Conservation (phyloP, 768 basidiomycete species). For the Boletus bicolor region DNA sequence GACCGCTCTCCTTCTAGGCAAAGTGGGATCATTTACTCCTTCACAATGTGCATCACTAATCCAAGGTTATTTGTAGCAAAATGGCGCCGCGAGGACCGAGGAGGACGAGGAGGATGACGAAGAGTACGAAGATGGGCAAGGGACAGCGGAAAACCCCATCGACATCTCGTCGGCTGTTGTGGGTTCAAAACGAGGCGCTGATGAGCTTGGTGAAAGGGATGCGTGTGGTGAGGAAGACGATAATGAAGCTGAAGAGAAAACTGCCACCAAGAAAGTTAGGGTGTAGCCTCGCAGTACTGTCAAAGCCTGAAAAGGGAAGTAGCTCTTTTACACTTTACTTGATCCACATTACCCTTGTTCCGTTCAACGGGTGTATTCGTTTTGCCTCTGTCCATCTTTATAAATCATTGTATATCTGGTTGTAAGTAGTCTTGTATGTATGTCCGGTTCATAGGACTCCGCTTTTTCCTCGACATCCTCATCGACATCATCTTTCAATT, state of each 20-base stretch:
- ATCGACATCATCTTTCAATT: not conserved
- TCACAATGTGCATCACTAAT: not conserved
- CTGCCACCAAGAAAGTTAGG: constrained; percentile 23
- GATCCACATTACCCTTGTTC: not conserved
- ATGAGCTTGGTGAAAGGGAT: constrained; percentile 19
- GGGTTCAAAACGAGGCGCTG: constrained; percentile 27
- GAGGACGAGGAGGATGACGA: constrained; percentile 12
- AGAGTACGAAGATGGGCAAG: constrained; percentile 17
- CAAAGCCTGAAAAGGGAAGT: not conserved
- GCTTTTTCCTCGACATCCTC: not conserved
- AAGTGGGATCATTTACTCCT: constrained; percentile 7
- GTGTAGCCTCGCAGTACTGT: constrained; percentile 13
- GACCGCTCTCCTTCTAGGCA: constrained; percentile 24
- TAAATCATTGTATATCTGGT: constrained; percentile 11
- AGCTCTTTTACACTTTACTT: not conserved
- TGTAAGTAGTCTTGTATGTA: constrained; percentile 4
- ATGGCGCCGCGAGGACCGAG: constrained; percentile 6
- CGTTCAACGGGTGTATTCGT: not conserved
- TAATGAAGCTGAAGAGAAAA: constrained; percentile 2
- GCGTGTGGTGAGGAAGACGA: constrained; percentile 11
- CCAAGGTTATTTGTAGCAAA: constrained; percentile 3
- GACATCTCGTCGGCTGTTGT: constrained; percentile 7
- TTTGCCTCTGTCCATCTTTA: constrained; percentile 9
- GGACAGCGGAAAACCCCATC: constrained; percentile 9
- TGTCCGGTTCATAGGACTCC: not conserved